phyloP scores from a whole-genome alignment of 129 eudicot species.

The Lonicera japonica region DNA sequence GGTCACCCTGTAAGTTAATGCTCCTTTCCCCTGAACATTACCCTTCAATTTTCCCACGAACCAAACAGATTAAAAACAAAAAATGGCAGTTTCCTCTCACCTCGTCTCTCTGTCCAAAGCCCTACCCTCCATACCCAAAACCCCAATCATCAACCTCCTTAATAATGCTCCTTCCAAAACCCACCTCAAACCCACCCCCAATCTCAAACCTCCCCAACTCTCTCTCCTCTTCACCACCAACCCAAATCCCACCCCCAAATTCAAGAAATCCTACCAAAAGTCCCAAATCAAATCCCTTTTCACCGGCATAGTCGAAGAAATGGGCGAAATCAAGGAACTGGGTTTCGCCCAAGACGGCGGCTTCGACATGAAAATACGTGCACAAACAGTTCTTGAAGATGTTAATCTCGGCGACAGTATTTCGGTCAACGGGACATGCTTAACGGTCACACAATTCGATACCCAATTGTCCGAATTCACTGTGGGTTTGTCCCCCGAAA shows the following conservation, averaged over 20 bases:
- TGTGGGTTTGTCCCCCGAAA: slow-evolving; percentile 74
- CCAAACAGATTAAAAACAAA: too few relatives aligned
- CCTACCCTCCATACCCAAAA: slow-evolving; percentile 9
- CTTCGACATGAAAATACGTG: slow-evolving; percentile 51
- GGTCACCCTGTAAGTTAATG: too few relatives aligned
- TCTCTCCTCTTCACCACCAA: slow-evolving; percentile 4
- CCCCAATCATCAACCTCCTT: slow-evolving; percentile 9
- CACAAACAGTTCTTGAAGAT: slow-evolving; percentile 53
- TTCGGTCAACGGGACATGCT: slow-evolving; percentile 81
- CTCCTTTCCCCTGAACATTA: too few relatives aligned
- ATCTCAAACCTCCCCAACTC: slow-evolving; percentile 15
- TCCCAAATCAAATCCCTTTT: slow-evolving; percentile 47
- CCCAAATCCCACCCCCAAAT: slow-evolving; percentile 10
- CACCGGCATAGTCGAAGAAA: slow-evolving; percentile 88
- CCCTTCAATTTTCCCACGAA: too few relatives aligned
- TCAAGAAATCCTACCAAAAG: not conserved
- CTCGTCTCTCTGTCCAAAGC: slow-evolving; percentile 9
- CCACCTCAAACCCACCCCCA: slow-evolving; percentile 20
- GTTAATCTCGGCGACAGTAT: slow-evolving; percentile 85
- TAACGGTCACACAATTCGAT: slow-evolving; percentile 75
- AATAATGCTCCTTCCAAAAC: not conserved
- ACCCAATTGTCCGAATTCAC: slow-evolving; percentile 33
- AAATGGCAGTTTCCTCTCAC: slow-evolving; percentile 9
- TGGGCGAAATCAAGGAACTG: slow-evolving; percentile 57
- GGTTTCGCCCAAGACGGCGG: slow-evolving; percentile 48